Evolutionary conservation across 306 rosid species (phyloP).

Genomic region (Luffa acutangula): DNA sequence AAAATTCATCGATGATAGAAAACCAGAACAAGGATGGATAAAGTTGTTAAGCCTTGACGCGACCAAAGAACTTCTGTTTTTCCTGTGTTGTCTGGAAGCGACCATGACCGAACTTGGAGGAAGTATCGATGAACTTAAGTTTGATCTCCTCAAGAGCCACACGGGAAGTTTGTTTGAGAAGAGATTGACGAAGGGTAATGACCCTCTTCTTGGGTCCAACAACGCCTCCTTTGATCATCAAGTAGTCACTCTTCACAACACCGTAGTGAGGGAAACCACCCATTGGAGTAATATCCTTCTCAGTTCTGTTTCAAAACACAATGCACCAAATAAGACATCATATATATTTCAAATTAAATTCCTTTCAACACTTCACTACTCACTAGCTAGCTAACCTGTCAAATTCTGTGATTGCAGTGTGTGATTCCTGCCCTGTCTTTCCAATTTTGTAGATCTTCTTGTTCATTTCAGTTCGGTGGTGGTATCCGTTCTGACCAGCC

Average conservation of each 20-base stretch:
- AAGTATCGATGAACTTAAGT: conserved; percentile 76
- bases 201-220: conserved; percentile 91
- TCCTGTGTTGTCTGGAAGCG: conserved; percentile 89
- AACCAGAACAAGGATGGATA: neutral
- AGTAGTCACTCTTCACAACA: conserved; percentile 61
- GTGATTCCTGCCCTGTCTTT: conserved; percentile 53
- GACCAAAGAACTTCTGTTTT: conserved; percentile 72
- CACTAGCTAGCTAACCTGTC: conserved; percentile 35
- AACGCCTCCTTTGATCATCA: conserved; percentile 65
- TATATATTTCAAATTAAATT: neutral
- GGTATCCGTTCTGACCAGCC: conserved; percentile 90
- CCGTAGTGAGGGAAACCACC: conserved; percentile 95
- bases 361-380: no score
- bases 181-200: conserved; percentile 68
- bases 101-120: conserved; percentile 79
- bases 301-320: conserved; percentile 40
- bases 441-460: conserved; percentile 72
- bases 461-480: conserved; percentile 79
- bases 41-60: conserved; percentile 49
- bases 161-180: conserved; percentile 74
- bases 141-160: conserved; percentile 71
- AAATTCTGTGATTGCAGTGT: conserved; percentile 52
- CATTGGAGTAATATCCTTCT: conserved; percentile 77
- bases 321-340: neutral
- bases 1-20: neutral